phyloP scores from a whole-genome alignment of 768 basidiomycete genomes.

The Collybia nuda region DNA sequence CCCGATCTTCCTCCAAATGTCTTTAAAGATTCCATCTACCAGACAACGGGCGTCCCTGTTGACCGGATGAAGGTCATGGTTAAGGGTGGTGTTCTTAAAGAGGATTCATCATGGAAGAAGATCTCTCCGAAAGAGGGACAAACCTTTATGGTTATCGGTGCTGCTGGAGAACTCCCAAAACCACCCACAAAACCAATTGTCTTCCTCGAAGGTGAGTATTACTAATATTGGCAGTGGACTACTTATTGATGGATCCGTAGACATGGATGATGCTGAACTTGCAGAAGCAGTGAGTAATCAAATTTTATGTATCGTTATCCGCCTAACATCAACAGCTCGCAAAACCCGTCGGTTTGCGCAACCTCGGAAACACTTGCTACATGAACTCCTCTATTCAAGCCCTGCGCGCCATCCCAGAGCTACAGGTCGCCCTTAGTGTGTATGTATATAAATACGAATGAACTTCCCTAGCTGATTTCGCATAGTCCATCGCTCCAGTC shows the following conservation, averaged over 20 bases:
- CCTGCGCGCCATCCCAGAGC: slow-evolving; percentile 89
- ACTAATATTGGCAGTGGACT: background rate
- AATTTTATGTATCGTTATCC: background rate
- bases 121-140: slow-evolving; percentile 84
- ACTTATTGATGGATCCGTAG: slow-evolving; percentile 31
- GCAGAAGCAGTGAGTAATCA: slow-evolving; percentile 67
- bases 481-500: slow-evolving; percentile 37
- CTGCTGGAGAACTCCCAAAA: slow-evolving; percentile 89
- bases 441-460: slow-evolving; percentile 29
- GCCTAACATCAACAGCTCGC: slow-evolving; percentile 49
- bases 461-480: background rate
- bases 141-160: slow-evolving; percentile 91
- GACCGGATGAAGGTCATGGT: slow-evolving; percentile 98
- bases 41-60: slow-evolving; percentile 80
- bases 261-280: slow-evolving; percentile 82
- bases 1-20: slow-evolving; percentile 61
- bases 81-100: slow-evolving; percentile 90
- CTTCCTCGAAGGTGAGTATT: slow-evolving; percentile 76
- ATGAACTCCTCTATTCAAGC: slow-evolving; percentile 96
- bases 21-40: slow-evolving; percentile 85
- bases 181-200: slow-evolving; percentile 76
- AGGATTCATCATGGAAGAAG: slow-evolving; percentile 85
- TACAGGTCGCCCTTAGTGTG: slow-evolving; percentile 69
- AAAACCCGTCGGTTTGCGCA: slow-evolving; percentile 79
- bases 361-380: slow-evolving; percentile 96